Evolutionary conservation across 1,284 basidiomycete species (phyloP).

Genomic region (Xerocomus nothofagi): DNA sequence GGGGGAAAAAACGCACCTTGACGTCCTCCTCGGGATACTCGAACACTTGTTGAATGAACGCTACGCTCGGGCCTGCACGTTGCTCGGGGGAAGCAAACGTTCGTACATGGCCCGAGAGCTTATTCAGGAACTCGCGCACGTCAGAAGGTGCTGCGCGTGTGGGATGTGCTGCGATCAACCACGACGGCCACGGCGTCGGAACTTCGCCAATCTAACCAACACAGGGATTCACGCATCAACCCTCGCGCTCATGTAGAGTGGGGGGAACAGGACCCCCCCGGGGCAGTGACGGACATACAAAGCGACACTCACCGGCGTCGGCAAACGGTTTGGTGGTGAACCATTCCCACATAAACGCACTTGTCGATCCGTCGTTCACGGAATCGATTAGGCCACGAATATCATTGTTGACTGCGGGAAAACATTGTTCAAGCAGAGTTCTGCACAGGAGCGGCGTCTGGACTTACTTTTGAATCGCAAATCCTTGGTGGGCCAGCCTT

Average conservation of each 20-base stretch:
- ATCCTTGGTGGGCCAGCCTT: slow-evolving; percentile 75
- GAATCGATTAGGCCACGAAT: slow-evolving; percentile 88
- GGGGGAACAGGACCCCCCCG: neutral
- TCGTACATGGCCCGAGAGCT: slow-evolving; percentile 65
- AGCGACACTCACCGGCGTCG: slow-evolving; percentile 80
- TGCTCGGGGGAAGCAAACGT: slow-evolving; percentile 66
- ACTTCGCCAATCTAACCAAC: slow-evolving; percentile 73
- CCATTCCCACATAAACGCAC: slow-evolving; percentile 95
- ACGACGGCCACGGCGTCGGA: slow-evolving; percentile 95
- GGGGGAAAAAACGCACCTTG: slow-evolving; percentile 42
- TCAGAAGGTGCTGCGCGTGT: slow-evolving; percentile 52
- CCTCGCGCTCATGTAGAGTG: neutral
- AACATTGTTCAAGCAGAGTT: too few species aligned
- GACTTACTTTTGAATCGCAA: slow-evolving; percentile 73
- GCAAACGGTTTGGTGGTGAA: slow-evolving; percentile 96
- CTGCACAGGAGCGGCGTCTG: too few species aligned
- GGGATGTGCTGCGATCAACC: slow-evolving; percentile 87
- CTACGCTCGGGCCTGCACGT: slow-evolving; percentile 62
- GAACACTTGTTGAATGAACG: slow-evolving; percentile 77
- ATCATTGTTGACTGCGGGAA: slow-evolving; percentile 78
- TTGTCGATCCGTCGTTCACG: slow-evolving; percentile 83
- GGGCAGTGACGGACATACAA: slow-evolving; percentile 51
- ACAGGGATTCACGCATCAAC: neutral
- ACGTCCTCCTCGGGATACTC: slow-evolving; percentile 82
- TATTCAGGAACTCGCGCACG: slow-evolving; percentile 63